Base-by-base conservation (phyloP, 1,284 basidiomycete species). In the Puccinia sorghi region DNA sequence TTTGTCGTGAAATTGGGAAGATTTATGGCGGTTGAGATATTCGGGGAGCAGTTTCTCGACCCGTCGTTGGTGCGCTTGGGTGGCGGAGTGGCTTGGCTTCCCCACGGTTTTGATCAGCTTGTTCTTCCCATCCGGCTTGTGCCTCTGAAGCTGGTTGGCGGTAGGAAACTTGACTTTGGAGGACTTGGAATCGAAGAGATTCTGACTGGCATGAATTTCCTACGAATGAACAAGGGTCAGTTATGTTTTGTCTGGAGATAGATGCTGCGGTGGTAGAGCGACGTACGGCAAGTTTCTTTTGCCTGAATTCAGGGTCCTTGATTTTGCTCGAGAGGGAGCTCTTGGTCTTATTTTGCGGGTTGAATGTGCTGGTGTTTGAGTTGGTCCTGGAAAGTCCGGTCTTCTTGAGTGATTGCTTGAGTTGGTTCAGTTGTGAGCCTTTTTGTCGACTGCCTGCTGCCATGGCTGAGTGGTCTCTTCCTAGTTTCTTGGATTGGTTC, bases 1-100 rank as follows among this genome's bases (percentile, higher is more conserved):
- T 76, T 93, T 89, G 85, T 99, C 97, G 74, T 96, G 86, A 81
- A 99, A 91, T 5, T 93, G 92, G 12, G 95, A 94, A 15, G 91
- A 90, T 81, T 91, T 91, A 81, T 91, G 88, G 72, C 93, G 89
- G 43, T 90, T 90, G 73, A 87, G 84, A 82, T 87, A 86, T 86
- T 98, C 94, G 74, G 94, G 94, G 61, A 98, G 86, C 25, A 99
- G 86, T 0, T 90, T 92, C 86, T 92, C 76, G 27, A 61, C 67
- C n/a, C 76, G 66, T 82, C 46, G 82, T 80, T 41, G 84, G 59
- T 78, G 80, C 8, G 76, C 76, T 64, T 72, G 76, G n/a, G 76
- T 71, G 15, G 67, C 67, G 2, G 76, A 78, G 41, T 78, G 76
- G 0, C 41, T 56, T 13, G 67, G 76, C 39, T 78, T 78, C 69